These are phyloP conservation scores for Fomitopsis pinicola DNA, from an alignment of 1,284 basidiomycete genomes.

Conservation along the genomic window DNA sequence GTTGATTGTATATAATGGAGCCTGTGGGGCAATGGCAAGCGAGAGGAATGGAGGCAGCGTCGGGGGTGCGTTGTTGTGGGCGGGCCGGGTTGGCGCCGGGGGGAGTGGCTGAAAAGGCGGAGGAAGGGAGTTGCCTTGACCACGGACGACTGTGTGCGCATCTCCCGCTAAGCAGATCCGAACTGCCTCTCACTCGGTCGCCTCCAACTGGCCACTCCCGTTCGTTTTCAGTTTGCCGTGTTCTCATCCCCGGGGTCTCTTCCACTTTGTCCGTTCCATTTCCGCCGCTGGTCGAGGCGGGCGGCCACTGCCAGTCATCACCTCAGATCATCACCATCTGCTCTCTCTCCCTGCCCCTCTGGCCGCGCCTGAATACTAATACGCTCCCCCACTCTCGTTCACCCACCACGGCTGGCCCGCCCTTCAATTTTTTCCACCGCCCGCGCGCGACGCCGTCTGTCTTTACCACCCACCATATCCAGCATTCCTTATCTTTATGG, in stretches of 20 bases:
- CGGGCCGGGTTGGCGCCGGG: constrained; percentile 1
- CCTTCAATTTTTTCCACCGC: constrained; percentile 19
- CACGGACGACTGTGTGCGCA: constrained; percentile 37
- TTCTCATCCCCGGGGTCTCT: constrained; percentile 5
- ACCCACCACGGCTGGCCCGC: constrained; percentile 36
- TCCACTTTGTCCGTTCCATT: constrained; percentile 2
- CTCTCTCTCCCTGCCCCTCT: constrained; percentile 9
- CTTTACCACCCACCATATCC: constrained; percentile 24
- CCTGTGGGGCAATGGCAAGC: no score
- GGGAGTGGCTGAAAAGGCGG: constrained; percentile 3
- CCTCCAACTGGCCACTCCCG: neutral
- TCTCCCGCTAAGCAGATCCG: constrained; percentile 24
- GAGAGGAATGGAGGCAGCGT: no score
- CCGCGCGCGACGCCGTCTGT: constrained; percentile 19
- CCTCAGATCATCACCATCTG: constrained; percentile 15
- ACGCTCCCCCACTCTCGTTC: constrained; percentile 26
- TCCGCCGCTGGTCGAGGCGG: constrained; percentile 10
- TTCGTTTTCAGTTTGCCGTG: constrained; percentile 17
- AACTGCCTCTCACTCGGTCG: constrained; percentile 19
- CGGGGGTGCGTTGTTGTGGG: neutral
- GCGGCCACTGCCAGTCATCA: constrained; percentile 9
- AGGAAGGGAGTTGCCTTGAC: constrained; percentile 61
- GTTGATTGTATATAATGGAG: neutral
- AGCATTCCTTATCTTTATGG: constrained; percentile 40
- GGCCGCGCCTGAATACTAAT: constrained; percentile 15